Evolutionary conservation across 2,329 filamentous ascomycete species (phyloP), one percentile per base, ranked within the genome.

Genomic region (Rugonectria rugulosa): DNA sequence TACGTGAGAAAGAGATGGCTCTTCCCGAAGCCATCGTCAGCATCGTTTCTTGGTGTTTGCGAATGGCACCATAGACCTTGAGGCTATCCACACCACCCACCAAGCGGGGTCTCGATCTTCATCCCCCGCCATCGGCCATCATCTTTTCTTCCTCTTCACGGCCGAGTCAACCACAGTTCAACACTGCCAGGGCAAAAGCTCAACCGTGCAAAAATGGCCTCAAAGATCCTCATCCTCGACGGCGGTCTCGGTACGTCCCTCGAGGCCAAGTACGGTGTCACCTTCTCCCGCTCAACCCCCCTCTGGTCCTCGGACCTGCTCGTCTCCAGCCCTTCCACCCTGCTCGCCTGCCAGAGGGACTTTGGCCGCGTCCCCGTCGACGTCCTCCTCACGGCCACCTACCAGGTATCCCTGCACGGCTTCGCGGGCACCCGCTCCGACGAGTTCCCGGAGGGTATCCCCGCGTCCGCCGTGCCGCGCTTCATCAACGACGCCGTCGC

Each of bases 301-400:
- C 79, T 90, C 32, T 90, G 88, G 88, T 88, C 88, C 1, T 86
- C 86, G 0, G 81, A 89, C 65, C 77, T 89, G 6, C 79, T 90
- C n/a, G 66, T 88, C 48, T 75, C 79, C 29, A 76, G 80, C 60
- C 79, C 76, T 3, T 61, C 74, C 7, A 84, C 79, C 1, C 78
- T 88, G 8, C 71, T 77, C 54, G 72, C 73, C 24, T 86, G 83
- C 67, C 86, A 88, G 66, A 66, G 68, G 47, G 80, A 81, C 60
- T 88, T 88, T 68, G 77, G 74, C 47, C 56, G 66, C 7, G 80
- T 83, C 2, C 86, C 84, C 29, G 81, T 83, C 51, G 85, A 90
- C 66, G 76, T 90, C 23, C 71, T 90, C 17, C 77, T 88, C 41
- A 89, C 86, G 9, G 87, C 86, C 7, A 90, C 88, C 1, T 90